Base-by-base conservation (phyloP, 2,329 filamentous ascomycete genomes). In the Trichophyton schoenleinii region DNA sequence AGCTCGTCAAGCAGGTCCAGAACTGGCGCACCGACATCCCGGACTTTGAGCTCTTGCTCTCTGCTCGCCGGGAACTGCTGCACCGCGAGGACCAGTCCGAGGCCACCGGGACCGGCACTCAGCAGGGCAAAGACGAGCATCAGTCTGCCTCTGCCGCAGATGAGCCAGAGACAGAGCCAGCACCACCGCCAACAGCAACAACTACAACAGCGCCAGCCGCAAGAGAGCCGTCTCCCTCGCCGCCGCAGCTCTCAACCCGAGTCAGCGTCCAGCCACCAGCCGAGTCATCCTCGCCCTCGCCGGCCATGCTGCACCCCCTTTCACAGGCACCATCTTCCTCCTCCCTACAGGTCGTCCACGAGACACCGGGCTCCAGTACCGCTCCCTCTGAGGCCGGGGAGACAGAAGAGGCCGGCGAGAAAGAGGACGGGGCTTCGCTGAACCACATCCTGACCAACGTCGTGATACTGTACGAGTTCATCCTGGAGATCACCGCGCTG, bases 391-490 rank as follows among this genome's bases (percentile, higher is more conserved):
- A 55, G 7, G 20, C 25, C n/a, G 58, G 44, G 2, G 65, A 63
- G 8, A 62, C 57, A 4, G 57, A 63, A 0, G 63, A 62, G 2
- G 66, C 67, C 48, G 64, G 67, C 2, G 63, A 63, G 34, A 60
- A 64, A 8, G 66, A 69, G 8, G 74, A 72, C 57, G 79, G 78
- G 8, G 86, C 84, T 6, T 89, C 86, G 6, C 82, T 94, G 3
- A 89, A 87, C 46, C 88, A 92, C 70, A 78, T 92, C 9, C 76
- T 94, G 64, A 92, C 88, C 4, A 94, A 92, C 70, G 83, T 87
- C 46, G 83, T 92, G 62, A 82, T 92, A 58, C 77, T 91, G 62
- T 89, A 94, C 71, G 87, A 88, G 41, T 94, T 94, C 70, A 74
- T 92, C 58, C 79, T 92, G 58, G 89, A 94, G 72, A 73, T 92